phyloP scores from a whole-genome alignment of 1,284 basidiomycete genomes.

The Erythrobasidium hasegawianum region DNA sequence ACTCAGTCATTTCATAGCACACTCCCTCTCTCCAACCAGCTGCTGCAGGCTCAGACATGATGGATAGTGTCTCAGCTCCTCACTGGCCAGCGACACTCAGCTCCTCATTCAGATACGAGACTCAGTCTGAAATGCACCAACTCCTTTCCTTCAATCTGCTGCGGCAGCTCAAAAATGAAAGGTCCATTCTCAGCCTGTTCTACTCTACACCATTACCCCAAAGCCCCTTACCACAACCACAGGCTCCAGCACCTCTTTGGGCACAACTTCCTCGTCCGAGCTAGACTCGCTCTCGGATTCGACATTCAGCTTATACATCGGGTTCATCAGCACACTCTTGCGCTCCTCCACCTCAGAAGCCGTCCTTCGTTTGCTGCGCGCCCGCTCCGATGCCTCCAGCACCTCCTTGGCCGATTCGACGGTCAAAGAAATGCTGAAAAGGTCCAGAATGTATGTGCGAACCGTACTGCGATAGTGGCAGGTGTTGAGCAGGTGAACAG shows the following conservation, averaged over 20 bases:
- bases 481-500: slow-evolving; percentile 75
- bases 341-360: not conserved
- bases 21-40: too few relatives aligned
- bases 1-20: too few relatives aligned
- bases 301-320: slow-evolving; percentile 16
- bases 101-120: too few relatives aligned
- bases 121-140: too few relatives aligned
- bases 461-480: slow-evolving; percentile 86
- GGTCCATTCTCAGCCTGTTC: too few relatives aligned
- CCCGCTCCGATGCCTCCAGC: slow-evolving; percentile 6
- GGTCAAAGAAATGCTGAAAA: slow-evolving; percentile 75
- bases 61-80: too few relatives aligned
- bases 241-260: slow-evolving; percentile 28
- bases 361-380: not conserved
- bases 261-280: not conserved
- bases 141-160: too few relatives aligned
- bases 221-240: slow-evolving; percentile 22
- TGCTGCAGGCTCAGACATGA: too few relatives aligned
- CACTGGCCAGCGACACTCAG: too few relatives aligned
- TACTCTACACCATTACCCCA: not conserved
- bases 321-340: slow-evolving; percentile 3
- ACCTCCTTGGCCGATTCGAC: slow-evolving; percentile 9
- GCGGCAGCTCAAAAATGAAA: too few relatives aligned
- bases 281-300: slow-evolving; percentile 21
- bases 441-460: slow-evolving; percentile 82